Base-by-base conservation (phyloP, 768 basidiomycete genomes). In the Leccinum truebloodii region DNA sequence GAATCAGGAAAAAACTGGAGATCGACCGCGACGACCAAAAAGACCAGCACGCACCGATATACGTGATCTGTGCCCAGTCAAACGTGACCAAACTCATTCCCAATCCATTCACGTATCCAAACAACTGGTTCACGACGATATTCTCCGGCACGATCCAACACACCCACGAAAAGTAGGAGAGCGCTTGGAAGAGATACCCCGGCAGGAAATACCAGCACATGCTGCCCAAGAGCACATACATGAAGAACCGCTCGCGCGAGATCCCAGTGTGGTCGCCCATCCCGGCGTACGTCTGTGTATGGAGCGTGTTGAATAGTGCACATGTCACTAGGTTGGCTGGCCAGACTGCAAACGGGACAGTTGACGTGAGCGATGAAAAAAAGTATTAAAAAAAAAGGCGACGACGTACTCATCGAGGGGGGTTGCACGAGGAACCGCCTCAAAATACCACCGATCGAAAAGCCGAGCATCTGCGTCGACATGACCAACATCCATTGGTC, bases 1-100 rank as follows among this genome's bases (percentile, higher is more conserved):
- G 0, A 35, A 41, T 41, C 41, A 41, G 39, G 3, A 41, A 18
- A 16, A 37, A 39, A 8, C 1, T 13, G 18, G 8, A 18, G 18
- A 41, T 41, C 41, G 18, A n/a, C 18, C 46, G 7, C 18, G 10
- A 58, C 18, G 9, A 58, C 9, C 9, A 13, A 37, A 13, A 37
- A 22, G n/a, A 59, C 0, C 26, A 6, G 3, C 35, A 20, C 54
- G 55, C 56, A 54, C 73, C 69, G 10, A 75, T 69, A 60, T 69
- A 78, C 13, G 74, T 60, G 61, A 88, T 84, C 71, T 90, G 87
- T 3, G 86, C 78, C 92, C 92, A 94, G 65, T 93, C 92, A 70
- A 94, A 91, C 32, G 89, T 90, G 66, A 92, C 71, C 62, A 90
- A 68, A 63, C 87, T 86, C 87, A 92, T 90, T 28, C 86, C 86